Evolutionary conservation across 108 stramenopile species (phyloP).

Genomic region (Skeletonema marinoi): DNA sequence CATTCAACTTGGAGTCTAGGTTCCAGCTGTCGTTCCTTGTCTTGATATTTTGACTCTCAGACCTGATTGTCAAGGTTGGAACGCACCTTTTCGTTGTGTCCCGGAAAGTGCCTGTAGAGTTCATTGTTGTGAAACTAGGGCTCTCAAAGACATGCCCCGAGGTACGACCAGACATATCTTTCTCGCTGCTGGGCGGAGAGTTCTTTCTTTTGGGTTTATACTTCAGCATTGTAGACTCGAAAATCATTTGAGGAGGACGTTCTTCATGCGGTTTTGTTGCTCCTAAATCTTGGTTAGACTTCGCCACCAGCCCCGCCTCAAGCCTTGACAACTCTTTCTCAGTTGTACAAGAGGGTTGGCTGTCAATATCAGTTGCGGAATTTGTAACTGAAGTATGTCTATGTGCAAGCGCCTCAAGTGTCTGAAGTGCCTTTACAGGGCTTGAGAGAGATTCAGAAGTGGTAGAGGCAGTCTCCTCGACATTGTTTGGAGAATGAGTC

Average conservation of each 20-base stretch:
- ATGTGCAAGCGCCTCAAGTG: not conserved
- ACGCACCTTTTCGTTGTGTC: not conserved
- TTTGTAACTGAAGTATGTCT: not conserved
- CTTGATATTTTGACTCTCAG: not conserved
- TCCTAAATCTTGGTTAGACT: not conserved
- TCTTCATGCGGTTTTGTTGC: not conserved
- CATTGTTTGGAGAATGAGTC: not conserved
- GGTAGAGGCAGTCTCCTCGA: not conserved
- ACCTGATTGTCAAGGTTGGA: not conserved
- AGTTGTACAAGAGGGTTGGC: not conserved
- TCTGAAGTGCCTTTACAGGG: not conserved
- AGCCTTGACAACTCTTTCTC: not conserved
- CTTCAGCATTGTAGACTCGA: not conserved
- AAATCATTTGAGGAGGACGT: not conserved
- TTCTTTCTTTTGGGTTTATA: not conserved
- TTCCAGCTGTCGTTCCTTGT: not conserved
- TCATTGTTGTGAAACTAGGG: not conserved
- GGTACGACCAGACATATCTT: not conserved
- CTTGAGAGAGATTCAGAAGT: not conserved
- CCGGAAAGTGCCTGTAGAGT: not conserved
- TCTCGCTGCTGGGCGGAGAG: not conserved
- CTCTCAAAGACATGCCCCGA: not conserved
- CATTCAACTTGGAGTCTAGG: not conserved
- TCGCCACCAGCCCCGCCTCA: not conserved
- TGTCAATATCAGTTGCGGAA: not conserved